phyloP scores from a whole-genome alignment of 192 early-diverging fungal species.

The Entrophospora sp. region DNA sequence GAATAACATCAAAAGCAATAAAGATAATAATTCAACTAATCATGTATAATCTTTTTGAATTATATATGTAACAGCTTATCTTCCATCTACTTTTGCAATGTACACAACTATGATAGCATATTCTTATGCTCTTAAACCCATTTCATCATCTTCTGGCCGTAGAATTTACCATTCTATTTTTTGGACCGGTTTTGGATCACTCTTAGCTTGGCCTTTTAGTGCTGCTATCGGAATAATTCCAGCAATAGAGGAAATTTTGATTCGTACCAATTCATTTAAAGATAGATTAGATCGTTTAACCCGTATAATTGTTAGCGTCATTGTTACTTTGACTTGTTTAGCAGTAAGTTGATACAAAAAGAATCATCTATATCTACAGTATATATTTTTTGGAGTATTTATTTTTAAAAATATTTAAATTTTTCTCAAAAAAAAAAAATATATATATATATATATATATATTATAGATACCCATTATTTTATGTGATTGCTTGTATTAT shows the following conservation, averaged over 20 bases:
- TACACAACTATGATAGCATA: conserved; percentile 67
- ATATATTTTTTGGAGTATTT: no score
- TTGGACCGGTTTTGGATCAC: conserved; percentile 52
- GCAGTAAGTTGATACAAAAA: no score
- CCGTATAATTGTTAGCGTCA: conserved; percentile 13
- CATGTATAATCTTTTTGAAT: no score
- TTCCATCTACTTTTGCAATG: conserved; percentile 95
- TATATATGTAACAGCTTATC: conserved; percentile 57
- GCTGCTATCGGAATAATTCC: conserved; percentile 68
- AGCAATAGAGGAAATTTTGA: conserved; percentile 59
- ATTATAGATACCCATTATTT: conserved; percentile 46
- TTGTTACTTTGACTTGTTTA: not conserved
- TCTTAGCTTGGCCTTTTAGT: conserved; percentile 86
- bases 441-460: not conserved
- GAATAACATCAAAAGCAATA: no score
- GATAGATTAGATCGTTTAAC: conserved; percentile 36
- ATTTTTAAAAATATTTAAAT: no score
- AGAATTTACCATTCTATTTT: conserved; percentile 50
- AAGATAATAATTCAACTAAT: no score
- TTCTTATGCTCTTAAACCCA: conserved; percentile 52
- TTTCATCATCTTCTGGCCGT: conserved; percentile 30
- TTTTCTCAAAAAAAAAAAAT: not conserved
- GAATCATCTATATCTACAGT: no score
- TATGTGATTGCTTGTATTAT: conserved; percentile 77
- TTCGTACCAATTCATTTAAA: conserved; percentile 33